A percentile compares a stretch with the other conserved stretches of the same genome.
Evolutionary conservation across 441 rosid species (phyloP).

Genomic region (California macrophylla): DNA sequence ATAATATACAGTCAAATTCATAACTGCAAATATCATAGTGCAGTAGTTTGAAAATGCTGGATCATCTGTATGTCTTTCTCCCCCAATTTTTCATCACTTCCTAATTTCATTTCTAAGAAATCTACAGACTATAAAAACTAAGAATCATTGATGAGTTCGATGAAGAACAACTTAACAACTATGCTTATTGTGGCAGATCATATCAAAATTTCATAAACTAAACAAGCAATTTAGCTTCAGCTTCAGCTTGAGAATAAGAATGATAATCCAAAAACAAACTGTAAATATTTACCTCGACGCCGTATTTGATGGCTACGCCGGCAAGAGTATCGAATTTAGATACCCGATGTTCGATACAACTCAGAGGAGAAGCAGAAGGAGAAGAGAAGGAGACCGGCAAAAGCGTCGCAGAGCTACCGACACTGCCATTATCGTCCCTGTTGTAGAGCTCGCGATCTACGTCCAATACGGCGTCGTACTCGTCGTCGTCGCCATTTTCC

Average conservation of each 20-base stretch:
- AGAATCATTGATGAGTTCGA: not conserved
- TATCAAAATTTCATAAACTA: not conserved
- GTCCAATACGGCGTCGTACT: not conserved
- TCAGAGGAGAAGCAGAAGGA: conserved; percentile 2
- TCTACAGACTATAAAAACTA: not conserved
- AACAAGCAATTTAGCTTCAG: not conserved
- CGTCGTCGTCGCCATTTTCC: not conserved
- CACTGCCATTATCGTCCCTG: not conserved
- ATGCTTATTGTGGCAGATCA: not conserved
- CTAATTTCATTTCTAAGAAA: not conserved
- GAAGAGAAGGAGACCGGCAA: conserved; percentile 5
- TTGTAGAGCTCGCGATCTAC: not conserved
- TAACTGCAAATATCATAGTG: too few relatives aligned
- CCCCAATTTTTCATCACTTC: not conserved
- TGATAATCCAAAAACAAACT: not conserved
- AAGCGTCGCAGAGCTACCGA: not conserved
- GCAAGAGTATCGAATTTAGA: conserved; percentile 33
- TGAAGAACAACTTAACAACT: not conserved
- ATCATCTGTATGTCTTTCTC: not conserved
- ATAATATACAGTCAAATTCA: not conserved
- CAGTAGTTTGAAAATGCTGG: too few relatives aligned
- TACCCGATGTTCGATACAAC: conserved; percentile 24
- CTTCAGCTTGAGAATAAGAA: not conserved
- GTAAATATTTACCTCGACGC: conserved; percentile 27
- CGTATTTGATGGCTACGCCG: conserved; percentile 39